These are phyloP conservation scores for Falciphora oryzae DNA, from an alignment of 2,329 filamentous ascomycete genomes.

Conservation along the genomic window DNA sequence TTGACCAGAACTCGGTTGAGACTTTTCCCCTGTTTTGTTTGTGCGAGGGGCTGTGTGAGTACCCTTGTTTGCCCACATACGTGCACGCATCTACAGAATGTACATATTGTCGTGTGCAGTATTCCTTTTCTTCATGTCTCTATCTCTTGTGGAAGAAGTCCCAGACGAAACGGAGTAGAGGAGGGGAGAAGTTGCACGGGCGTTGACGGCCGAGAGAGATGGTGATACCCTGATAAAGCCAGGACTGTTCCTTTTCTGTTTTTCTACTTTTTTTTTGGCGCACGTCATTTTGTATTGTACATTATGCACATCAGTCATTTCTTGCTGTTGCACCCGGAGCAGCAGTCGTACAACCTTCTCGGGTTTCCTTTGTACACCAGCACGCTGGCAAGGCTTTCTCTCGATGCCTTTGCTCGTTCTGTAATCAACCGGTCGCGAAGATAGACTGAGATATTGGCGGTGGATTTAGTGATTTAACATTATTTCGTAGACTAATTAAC, in stretches of 20 bases:
- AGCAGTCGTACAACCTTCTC: background rate
- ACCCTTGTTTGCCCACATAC: background rate
- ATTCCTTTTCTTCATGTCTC: background rate
- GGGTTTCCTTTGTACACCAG: background rate
- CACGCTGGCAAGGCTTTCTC: too few relatives aligned
- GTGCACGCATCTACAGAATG: background rate
- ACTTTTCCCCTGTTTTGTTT: background rate
- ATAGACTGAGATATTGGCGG: background rate
- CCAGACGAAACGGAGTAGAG: too few relatives aligned
- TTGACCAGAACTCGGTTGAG: slow-evolving; percentile 10
- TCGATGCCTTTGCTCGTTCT: too few relatives aligned
- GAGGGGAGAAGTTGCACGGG: too few relatives aligned
- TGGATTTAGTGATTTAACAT: background rate
- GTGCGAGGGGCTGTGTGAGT: too few relatives aligned
- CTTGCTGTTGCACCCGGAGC: background rate
- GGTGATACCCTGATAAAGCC: background rate
- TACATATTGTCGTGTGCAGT: background rate
- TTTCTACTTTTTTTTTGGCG: background rate
- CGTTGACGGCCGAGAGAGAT: too few relatives aligned
- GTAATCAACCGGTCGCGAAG: background rate
- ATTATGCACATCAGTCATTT: too few relatives aligned
- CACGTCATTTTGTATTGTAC: background rate
- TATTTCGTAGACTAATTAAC: background rate
- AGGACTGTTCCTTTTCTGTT: background rate
- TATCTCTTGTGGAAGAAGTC: background rate